phyloP scores from a whole-genome alignment of 352 stramenopile species.

The Phytophthora podocarpi region DNA sequence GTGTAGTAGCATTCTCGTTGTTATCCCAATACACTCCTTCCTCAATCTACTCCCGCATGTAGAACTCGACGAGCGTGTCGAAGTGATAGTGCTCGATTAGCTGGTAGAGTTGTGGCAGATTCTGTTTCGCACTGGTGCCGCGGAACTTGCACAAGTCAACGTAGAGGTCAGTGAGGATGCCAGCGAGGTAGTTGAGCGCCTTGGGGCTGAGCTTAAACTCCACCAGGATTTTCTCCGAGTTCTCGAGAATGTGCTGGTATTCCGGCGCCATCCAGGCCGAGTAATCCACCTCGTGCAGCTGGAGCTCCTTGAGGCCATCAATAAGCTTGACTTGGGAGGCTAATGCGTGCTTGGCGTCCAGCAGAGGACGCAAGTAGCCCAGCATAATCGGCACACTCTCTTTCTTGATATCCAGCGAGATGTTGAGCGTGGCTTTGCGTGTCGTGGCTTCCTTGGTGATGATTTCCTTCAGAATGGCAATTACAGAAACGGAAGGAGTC shows the following conservation, averaged over 20 bases:
- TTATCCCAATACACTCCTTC: not conserved
- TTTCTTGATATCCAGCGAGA: slow-evolving; percentile 83
- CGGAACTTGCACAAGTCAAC: slow-evolving; percentile 88
- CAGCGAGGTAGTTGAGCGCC: slow-evolving; percentile 79
- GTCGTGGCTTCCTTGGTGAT: slow-evolving; percentile 86
- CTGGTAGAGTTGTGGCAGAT: slow-evolving; percentile 70
- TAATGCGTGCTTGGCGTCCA: slow-evolving; percentile 76
- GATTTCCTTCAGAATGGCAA: slow-evolving; percentile 87
- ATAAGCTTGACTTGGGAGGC: slow-evolving; percentile 83
- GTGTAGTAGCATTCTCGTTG: not conserved
- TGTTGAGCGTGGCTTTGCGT: slow-evolving; percentile 78
- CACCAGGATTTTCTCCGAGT: slow-evolving; percentile 66
- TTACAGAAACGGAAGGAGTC: slow-evolving; percentile 80
- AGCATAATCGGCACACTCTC: slow-evolving; percentile 78
- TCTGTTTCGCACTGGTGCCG: slow-evolving; percentile 77
- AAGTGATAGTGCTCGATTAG: slow-evolving; percentile 86
- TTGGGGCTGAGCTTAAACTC: slow-evolving; percentile 77
- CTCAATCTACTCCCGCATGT: slow-evolving; percentile 50
- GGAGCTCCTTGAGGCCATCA: slow-evolving; percentile 83
- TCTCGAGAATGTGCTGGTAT: slow-evolving; percentile 76
- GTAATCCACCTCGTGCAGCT: slow-evolving; percentile 81
- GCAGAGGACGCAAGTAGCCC: slow-evolving; percentile 57
- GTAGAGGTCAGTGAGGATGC: slow-evolving; percentile 85
- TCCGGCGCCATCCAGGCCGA: slow-evolving; percentile 74
- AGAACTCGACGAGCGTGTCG: slow-evolving; percentile 80